Evolutionary conservation across 2,329 filamentous ascomycete genomes (phyloP).

Genomic region (Pyricularia grisea): DNA sequence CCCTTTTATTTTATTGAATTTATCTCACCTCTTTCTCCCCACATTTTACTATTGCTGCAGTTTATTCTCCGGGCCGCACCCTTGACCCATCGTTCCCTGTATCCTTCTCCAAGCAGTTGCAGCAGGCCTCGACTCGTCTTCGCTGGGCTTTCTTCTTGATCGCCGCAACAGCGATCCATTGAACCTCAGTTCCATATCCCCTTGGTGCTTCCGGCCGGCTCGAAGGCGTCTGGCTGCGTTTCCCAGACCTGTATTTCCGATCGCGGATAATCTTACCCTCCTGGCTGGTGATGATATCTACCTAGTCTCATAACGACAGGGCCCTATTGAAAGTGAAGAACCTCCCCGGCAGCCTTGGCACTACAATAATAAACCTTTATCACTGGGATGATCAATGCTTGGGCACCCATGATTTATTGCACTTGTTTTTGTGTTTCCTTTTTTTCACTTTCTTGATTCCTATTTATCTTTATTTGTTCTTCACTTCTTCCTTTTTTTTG

Average conservation of each 20-base stretch:
- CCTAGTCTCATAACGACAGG: background rate
- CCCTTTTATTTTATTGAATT: background rate
- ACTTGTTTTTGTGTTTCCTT: slow-evolving; percentile 12
- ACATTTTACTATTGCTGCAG: background rate
- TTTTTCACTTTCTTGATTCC: slow-evolving; percentile 13
- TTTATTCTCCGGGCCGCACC: background rate
- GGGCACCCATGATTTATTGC: slow-evolving; percentile 6
- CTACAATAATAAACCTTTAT: background rate
- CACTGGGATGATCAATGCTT: slow-evolving; percentile 3
- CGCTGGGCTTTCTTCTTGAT: background rate
- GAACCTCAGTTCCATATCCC: background rate
- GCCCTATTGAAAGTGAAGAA: slow-evolving; percentile 2
- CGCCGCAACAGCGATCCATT: background rate
- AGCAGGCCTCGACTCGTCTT: background rate
- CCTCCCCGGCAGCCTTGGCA: background rate
- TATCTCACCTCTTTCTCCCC: background rate
- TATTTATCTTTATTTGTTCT: slow-evolving; percentile 10
- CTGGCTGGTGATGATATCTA: background rate
- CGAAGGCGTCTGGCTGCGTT: background rate
- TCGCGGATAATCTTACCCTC: slow-evolving; percentile 5
- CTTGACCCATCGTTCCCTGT: background rate
- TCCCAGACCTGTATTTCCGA: background rate
- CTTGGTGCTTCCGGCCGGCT: background rate
- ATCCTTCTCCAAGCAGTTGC: background rate
- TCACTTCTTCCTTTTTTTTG: slow-evolving; percentile 3